Evolutionary conservation across 225 moss, liverwort and hornwort species (phyloP).

Genomic region (Physcomitrellopsis africana): DNA sequence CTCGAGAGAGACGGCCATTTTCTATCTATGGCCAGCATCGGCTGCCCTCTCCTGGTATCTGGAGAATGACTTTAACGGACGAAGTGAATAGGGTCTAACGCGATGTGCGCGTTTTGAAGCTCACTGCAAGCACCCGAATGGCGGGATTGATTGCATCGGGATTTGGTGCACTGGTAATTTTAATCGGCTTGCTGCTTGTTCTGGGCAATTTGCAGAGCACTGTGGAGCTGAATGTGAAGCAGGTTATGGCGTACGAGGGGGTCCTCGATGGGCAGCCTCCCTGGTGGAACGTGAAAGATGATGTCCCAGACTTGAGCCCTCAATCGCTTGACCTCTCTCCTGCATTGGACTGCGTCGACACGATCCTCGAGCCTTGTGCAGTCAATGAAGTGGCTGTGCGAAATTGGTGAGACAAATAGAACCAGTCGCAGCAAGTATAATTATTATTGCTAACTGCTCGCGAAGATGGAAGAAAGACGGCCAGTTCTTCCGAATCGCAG

Average conservation of each 20-base stretch:
- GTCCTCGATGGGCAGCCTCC: constrained; percentile 55
- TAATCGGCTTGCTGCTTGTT: constrained; percentile 84
- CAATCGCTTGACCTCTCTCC: constrained; percentile 65
- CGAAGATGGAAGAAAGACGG: constrained; percentile 88
- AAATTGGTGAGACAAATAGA: constrained; percentile 6
- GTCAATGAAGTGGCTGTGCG: constrained; percentile 71
- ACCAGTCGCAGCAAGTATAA: constrained; percentile 6
- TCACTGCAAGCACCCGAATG: constrained; percentile 87
- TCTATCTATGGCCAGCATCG: constrained; percentile 94
- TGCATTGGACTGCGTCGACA: constrained; percentile 79
- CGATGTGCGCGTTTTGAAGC: constrained; percentile 61
- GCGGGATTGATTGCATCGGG: constrained; percentile 83
- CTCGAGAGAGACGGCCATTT: constrained; percentile 78
- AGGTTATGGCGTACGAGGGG: constrained; percentile 62
- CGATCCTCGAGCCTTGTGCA: constrained; percentile 64
- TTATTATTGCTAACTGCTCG: constrained; percentile 67
- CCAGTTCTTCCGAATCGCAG: constrained; percentile 77
- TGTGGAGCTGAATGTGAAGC: constrained; percentile 53
- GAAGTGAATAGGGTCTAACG: constrained; percentile 9
- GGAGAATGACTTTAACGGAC: constrained; percentile 37
- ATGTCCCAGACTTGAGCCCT: constrained; percentile 27
- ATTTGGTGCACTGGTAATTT: constrained; percentile 70
- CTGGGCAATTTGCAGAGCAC: constrained; percentile 66
- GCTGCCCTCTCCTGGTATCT: constrained; percentile 63
- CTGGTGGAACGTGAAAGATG: constrained; percentile 74